A percentile compares a stretch with the other conserved stretches of the same genome.
phyloP scores from a whole-genome alignment of 352 stramenopile species.

The Blastocystis sp. region DNA sequence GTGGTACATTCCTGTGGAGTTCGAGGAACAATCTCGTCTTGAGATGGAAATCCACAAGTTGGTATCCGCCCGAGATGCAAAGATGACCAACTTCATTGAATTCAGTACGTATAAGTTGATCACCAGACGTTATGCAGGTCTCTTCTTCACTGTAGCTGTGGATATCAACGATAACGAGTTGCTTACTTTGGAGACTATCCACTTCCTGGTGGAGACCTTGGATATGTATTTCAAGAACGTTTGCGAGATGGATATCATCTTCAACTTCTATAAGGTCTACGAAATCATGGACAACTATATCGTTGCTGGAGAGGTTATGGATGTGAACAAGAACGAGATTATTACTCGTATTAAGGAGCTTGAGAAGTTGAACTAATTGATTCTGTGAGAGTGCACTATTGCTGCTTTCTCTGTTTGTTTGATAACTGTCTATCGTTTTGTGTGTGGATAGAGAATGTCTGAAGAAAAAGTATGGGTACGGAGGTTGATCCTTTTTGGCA shows the following conservation, averaged over 20 bases:
- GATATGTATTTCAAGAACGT: slow-evolving; percentile 97
- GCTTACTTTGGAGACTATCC: slow-evolving; percentile 91
- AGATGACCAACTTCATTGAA: slow-evolving; percentile 90
- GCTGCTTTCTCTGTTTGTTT: slow-evolving; percentile 18
- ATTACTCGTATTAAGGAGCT: slow-evolving; percentile 82
- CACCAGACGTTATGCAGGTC: slow-evolving; percentile 91
- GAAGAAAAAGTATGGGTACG: neutral
- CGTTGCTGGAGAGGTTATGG: slow-evolving; percentile 83
- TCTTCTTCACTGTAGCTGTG: slow-evolving; percentile 92
- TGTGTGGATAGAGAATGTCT: neutral
- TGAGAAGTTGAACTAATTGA: slow-evolving; percentile 75
- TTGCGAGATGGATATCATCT: slow-evolving; percentile 89
- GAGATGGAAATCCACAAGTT: slow-evolving; percentile 83
- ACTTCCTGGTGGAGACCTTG: slow-evolving; percentile 94
- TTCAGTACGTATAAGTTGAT: slow-evolving; percentile 98
- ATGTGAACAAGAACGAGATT: slow-evolving; percentile 84
- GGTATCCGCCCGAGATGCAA: slow-evolving; percentile 77
- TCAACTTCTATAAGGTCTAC: slow-evolving; percentile 91
- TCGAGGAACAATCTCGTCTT: slow-evolving; percentile 71
- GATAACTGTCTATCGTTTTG: neutral
- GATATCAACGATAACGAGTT: slow-evolving; percentile 90
- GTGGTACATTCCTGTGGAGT: slow-evolving; percentile 85
- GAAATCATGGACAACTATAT: slow-evolving; percentile 89
- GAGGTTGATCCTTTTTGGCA: neutral
- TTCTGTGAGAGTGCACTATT: neutral